Evolutionary conservation across 2,329 filamentous ascomycete genomes (phyloP).

Genomic region (Colletotrichum sp.): DNA sequence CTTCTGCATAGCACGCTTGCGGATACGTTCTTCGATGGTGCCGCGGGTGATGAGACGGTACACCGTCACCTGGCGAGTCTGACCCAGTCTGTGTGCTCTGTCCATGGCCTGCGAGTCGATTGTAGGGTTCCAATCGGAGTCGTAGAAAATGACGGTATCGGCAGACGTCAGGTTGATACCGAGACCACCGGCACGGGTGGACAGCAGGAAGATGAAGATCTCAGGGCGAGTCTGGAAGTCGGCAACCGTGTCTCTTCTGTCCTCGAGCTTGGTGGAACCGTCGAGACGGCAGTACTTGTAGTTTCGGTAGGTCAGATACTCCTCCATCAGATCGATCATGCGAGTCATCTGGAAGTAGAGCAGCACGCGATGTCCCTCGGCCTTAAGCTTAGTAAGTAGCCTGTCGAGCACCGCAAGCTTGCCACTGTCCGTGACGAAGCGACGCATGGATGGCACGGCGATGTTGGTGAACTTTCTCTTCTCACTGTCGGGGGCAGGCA

Average conservation of each 20-base stretch:
- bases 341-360: constrained; percentile 99
- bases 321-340: constrained; percentile 99
- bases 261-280: constrained; percentile 95
- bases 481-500: constrained; percentile 80
- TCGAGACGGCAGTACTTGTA: constrained; percentile 98
- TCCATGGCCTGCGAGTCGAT: constrained; percentile 99
- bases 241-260: constrained; percentile 92
- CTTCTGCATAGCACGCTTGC: constrained; percentile 95
- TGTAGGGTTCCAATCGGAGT: constrained; percentile 98
- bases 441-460: constrained; percentile 91
- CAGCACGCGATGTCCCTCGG: constrained; percentile 88
- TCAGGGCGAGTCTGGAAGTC: constrained; percentile 95
- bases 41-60: constrained; percentile 96
- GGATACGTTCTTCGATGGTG: constrained; percentile 97
- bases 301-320: constrained; percentile 97
- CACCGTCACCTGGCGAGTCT: constrained; percentile 94
- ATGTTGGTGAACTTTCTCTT: constrained; percentile 91
- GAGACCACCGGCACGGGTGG: constrained; percentile 93
- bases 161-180: constrained; percentile 97
- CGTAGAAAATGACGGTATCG: constrained; percentile 99
- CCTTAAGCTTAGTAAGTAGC: constrained; percentile 87
- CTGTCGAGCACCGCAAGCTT: constrained; percentile 92
- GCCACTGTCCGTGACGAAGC: constrained; percentile 96
- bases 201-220: constrained; percentile 96
- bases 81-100: constrained; percentile 94